Evolutionary conservation across 257 asterid species (phyloP).

Genomic region (Solanum paucissectum): DNA sequence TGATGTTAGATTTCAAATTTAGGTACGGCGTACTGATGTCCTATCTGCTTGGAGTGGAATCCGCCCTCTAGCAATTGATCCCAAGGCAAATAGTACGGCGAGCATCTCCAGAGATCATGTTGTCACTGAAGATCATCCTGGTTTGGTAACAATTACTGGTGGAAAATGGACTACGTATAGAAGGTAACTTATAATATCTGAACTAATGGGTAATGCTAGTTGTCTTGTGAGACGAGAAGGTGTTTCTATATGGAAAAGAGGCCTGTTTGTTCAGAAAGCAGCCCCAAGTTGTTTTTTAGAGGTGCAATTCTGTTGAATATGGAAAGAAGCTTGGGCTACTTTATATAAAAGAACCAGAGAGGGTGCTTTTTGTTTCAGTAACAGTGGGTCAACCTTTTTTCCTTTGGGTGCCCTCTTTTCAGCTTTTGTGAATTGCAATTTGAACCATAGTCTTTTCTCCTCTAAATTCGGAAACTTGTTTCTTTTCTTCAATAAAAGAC

Average conservation of each 20-base stretch:
- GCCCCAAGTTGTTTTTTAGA: background rate
- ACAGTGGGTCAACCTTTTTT: background rate
- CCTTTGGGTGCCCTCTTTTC: background rate
- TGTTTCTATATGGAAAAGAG: background rate
- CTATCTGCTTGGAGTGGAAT: slow-evolving; percentile 99
- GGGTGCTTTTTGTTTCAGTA: background rate
- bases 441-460: background rate
- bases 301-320: background rate
- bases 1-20: slow-evolving; percentile 10
- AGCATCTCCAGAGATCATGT: slow-evolving; percentile 94
- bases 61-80: slow-evolving; percentile 92
- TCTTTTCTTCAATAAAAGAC: background rate
- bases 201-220: background rate
- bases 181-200: slow-evolving; percentile 37
- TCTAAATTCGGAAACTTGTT: background rate
- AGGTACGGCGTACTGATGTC: slow-evolving; percentile 90
- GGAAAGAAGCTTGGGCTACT: background rate
- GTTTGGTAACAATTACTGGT: slow-evolving; percentile 92
- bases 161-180: slow-evolving; percentile 99
- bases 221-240: background rate
- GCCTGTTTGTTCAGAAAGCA: background rate
- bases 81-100: slow-evolving; percentile 78
- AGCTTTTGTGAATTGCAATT: background rate
- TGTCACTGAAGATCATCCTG: slow-evolving; percentile 81
- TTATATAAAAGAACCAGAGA: background rate